Evolutionary conservation across 495 filamentous ascomycete species (phyloP).

Genomic region (Penicillium odoratum): DNA sequence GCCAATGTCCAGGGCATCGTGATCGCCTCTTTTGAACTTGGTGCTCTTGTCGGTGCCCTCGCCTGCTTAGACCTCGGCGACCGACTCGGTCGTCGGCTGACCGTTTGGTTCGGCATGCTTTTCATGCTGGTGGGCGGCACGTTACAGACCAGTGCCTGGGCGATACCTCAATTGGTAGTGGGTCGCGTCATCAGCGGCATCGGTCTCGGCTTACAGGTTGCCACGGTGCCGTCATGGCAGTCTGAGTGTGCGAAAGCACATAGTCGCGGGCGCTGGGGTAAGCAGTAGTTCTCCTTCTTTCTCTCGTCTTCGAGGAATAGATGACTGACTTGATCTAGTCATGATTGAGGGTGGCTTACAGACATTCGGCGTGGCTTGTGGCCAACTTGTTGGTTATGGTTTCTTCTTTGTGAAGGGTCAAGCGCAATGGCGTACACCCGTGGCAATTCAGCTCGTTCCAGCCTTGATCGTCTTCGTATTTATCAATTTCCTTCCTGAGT

Average conservation of each 20-base stretch:
- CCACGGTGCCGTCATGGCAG: conserved; percentile 49
- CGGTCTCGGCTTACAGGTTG: conserved; percentile 44
- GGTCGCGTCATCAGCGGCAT: conserved; percentile 51
- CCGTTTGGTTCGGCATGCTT: conserved; percentile 49
- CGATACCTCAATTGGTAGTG: conserved; percentile 57
- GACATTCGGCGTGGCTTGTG: conserved; percentile 23
- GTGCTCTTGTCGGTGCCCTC: conserved; percentile 12
- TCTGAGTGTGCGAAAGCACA: conserved; percentile 37
- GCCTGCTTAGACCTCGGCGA: conserved; percentile 10
- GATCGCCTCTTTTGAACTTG: conserved; percentile 14
- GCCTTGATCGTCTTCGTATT: conserved; percentile 43
- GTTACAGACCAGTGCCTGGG: conserved; percentile 54
- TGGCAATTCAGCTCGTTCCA: conserved; percentile 44
- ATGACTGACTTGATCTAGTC: too few relatives aligned
- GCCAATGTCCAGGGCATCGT: conserved; percentile 12
- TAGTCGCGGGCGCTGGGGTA: conserved; percentile 24
- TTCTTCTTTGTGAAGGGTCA: conserved; percentile 12
- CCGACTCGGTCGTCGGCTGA: conserved; percentile 40
- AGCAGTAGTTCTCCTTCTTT: background rate
- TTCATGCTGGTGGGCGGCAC: conserved; percentile 58
- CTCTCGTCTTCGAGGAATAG: too few relatives aligned
- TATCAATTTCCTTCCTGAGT: conserved; percentile 56
- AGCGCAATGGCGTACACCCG: conserved; percentile 45
- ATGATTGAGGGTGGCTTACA: background rate
- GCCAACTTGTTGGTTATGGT: conserved; percentile 6